Evolutionary conservation across 116 monocot genomes (phyloP), one percentile per base, ranked within the genome.

Genomic region (Cymodocea nodosa): DNA sequence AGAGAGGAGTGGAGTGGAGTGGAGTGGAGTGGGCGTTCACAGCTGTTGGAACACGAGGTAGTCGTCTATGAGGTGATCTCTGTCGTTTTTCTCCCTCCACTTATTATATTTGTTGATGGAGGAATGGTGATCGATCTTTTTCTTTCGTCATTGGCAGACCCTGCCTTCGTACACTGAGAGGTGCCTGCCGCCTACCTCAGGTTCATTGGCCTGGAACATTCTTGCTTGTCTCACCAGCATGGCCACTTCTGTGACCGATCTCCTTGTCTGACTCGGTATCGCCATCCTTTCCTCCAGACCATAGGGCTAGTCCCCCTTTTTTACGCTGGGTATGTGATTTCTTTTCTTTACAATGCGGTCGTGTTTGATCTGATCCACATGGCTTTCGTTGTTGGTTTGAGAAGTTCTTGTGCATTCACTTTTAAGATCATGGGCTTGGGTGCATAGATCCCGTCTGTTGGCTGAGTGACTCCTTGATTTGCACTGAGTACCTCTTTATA

Each of bases 41-140:
- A 37, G 19, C 39, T 39, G 62, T 62, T 36, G 36, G 62, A 62
- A n/a, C 62, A 17, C 36, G 36, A n/a, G 62, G 62, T 37, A 62
- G 36, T n/a, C 11, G 15, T 36, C 36, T 35, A 15, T 39, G 62
- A 62, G 62, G 39, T 6, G 62, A 39, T 36, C 37, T 37, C 36
- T 62, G 35, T 39, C 36, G 35, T 62, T 62, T 62, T 36, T 18
- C 16, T 12, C 22, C 12, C 16, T 12, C 22, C 12, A 22, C 57
- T 57, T 57, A 23, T 57, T 25, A 23, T 23, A 23, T 57, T 30
- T 14, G 13, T 22, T 23, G 23, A 1, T 22, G 0, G 10, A 22
- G 25, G 25, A 23, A 57, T 23, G 23, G 7, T 23, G 4, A 23
- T 5, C 14, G 12, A 14, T 57, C 23, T 57, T 25, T 57, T 11